phyloP scores from a whole-genome alignment of 768 basidiomycete genomes.

The Mycena capillaripes region DNA sequence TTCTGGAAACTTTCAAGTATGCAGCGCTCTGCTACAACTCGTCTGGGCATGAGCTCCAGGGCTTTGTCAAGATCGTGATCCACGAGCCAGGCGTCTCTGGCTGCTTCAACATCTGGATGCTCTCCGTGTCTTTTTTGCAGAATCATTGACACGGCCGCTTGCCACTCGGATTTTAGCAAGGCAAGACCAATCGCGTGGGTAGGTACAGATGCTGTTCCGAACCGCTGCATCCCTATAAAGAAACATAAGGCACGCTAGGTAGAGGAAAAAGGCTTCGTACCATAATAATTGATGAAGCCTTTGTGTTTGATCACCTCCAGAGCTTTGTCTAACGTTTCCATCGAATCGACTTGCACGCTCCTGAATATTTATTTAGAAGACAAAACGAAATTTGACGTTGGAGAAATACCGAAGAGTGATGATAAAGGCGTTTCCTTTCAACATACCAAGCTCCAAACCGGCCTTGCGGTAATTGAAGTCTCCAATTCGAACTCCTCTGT shows the following conservation, averaged over 20 bases:
- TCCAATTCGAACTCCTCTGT: constrained; percentile 89
- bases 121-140: constrained; percentile 90
- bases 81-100: constrained; percentile 90
- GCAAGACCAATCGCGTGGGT: constrained; percentile 96
- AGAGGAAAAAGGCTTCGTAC: constrained; percentile 52
- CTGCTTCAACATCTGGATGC: constrained; percentile 90
- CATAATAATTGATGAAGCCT: constrained; percentile 99
- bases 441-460: constrained; percentile 91
- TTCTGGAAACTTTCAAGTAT: constrained; percentile 92
- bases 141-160: constrained; percentile 86
- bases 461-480: constrained; percentile 90
- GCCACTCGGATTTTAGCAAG: constrained; percentile 91
- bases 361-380: constrained; percentile 55
- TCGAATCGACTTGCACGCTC: constrained; percentile 86
- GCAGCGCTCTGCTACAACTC: constrained; percentile 94
- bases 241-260: constrained; percentile 30
- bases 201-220: constrained; percentile 96
- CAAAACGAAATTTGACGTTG: not conserved
- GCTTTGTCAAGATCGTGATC: constrained; percentile 87
- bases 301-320: constrained; percentile 83
- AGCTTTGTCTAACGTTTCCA: constrained; percentile 79
- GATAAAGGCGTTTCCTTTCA: constrained; percentile 95
- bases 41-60: constrained; percentile 86
- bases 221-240: constrained; percentile 93
- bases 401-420: constrained; percentile 88